Conservation (phyloP, 2,329 filamentous ascomycete genomes). For the Hypomyces perniciosus region DNA sequence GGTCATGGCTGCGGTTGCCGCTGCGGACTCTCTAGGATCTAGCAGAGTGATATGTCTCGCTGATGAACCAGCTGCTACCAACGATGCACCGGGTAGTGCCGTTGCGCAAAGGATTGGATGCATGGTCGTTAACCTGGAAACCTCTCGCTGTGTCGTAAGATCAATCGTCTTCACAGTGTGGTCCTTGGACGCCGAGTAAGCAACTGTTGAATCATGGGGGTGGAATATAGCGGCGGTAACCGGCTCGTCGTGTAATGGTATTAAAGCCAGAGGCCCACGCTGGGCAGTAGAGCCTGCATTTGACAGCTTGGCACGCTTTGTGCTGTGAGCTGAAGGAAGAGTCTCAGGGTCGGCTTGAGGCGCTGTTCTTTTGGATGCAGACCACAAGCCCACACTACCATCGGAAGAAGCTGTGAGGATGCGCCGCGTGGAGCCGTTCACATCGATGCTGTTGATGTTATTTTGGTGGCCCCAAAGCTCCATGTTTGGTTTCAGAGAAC, state of each 20-base stretch:
- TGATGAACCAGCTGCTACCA: slow-evolving; percentile 69
- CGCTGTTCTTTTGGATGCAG: slow-evolving; percentile 67
- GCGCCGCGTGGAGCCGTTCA: slow-evolving; percentile 66
- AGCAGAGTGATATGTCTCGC: slow-evolving; percentile 88
- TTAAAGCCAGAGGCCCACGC: slow-evolving; percentile 70
- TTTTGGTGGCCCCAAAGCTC: slow-evolving; percentile 80
- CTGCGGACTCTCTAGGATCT: slow-evolving; percentile 75
- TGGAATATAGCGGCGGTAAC: slow-evolving; percentile 83
- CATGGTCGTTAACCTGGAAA: slow-evolving; percentile 76
- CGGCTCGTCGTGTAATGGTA: slow-evolving; percentile 64
- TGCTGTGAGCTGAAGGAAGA: slow-evolving; percentile 59
- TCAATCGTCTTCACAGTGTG: slow-evolving; percentile 89
- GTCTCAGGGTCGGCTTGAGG: slow-evolving; percentile 66
- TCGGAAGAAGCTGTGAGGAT: slow-evolving; percentile 84
- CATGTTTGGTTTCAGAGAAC: slow-evolving; percentile 62
- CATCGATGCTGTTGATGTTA: slow-evolving; percentile 66
- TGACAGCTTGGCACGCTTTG: slow-evolving; percentile 70
- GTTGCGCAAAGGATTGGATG: slow-evolving; percentile 76
- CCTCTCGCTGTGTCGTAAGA: slow-evolving; percentile 69
- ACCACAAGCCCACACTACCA: slow-evolving; percentile 83
- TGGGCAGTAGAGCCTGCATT: slow-evolving; percentile 48
- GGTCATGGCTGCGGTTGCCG: slow-evolving; percentile 78
- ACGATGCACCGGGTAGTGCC: slow-evolving; percentile 60
- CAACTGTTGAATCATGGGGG: slow-evolving; percentile 75
- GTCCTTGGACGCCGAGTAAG: slow-evolving; percentile 87